Base-by-base conservation (phyloP, 768 basidiomycete species). In the Termitomyces sp. region DNA sequence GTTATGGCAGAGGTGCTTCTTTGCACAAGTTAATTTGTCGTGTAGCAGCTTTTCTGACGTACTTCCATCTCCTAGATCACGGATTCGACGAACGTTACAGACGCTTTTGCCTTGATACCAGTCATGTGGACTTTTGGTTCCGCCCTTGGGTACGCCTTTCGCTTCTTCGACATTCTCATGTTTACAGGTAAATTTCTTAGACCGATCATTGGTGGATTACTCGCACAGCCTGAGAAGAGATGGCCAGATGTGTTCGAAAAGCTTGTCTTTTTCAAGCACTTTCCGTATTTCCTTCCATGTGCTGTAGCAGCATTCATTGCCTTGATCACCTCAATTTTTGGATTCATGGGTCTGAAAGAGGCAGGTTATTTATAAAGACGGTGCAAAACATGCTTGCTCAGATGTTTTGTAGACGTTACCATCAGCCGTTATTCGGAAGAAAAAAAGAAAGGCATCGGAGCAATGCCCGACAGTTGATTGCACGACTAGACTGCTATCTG, bases 221-320 rank as follows among this genome's bases (percentile, higher is more conserved):
- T 75, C 18, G 63, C 73, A 1, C 63, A 67, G 46, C 73, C 73
- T 12, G 70, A 65, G 15, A 64, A 63, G n/a, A 62, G 60, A 51
- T 72, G 73, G 67, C 70, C 71, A 29, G 46, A 57, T 1, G 20
- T 64, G 4, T 69, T 75, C 34, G 66, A 67, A n/a, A 62, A 60
- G 16, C 29, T 70, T 1, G 10, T 45, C 7, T 69, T 75, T 60
- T 72, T 71, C 54, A 59, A 60, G n/a, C 58, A 61, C n/a, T 67
- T 72, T 51, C 73, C 73, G 5, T 75, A 74, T 58, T 69, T 74
- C 53, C 59, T 74, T 44, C 71, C 73, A 12, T 74, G 73, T 49
- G 60, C 53, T 41, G 53, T 48, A 45, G 58, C 64, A 10, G 61
- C 60, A 20, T 37, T 60, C 18, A 63, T 68, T 34, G 64, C 70